Conservation (phyloP, 176 grass and related monocot genomes). For the Ampelocalamus luodianensis region DNA sequence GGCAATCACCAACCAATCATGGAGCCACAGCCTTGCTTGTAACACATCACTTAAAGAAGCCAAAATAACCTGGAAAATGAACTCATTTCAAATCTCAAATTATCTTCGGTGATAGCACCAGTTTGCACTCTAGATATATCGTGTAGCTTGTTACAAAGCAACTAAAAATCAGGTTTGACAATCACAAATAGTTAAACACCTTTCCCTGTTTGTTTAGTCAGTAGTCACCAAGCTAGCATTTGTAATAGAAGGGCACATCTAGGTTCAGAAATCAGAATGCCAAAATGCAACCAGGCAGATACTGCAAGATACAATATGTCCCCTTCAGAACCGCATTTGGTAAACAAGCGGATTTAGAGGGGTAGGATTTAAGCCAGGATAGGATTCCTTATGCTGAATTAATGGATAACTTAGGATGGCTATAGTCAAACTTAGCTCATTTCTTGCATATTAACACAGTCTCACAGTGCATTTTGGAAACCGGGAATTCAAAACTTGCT, state of each 20-base stretch:
- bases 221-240: slow-evolving; percentile 14
- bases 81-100: slow-evolving; percentile 35
- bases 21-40: slow-evolving; percentile 77
- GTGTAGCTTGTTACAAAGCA: not conserved
- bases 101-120: not conserved
- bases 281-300: not conserved
- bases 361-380: slow-evolving; percentile 15
- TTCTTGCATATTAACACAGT: slow-evolving; percentile 38
- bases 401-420: not conserved
- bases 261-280: not conserved
- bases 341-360: slow-evolving; percentile 30
- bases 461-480: slow-evolving; percentile 13
- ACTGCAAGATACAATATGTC: slow-evolving; percentile 4
- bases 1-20: slow-evolving; percentile 84
- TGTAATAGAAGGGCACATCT: slow-evolving; percentile 3
- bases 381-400: slow-evolving; percentile 1
- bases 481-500: slow-evolving; percentile 26
- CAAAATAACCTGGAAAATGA: slow-evolving; percentile 74
- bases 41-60: slow-evolving; percentile 78
- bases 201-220: slow-evolving; percentile 22
- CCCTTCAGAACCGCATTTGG: not conserved
- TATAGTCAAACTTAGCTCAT: slow-evolving; percentile 8
- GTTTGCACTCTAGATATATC: not conserved
- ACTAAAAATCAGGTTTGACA: not conserved
- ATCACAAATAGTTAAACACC: slow-evolving; percentile 8